These are phyloP conservation scores for Plectosphaerella sp. DNA, from an alignment of 2,329 filamentous ascomycete genomes.

Conservation along the genomic window DNA sequence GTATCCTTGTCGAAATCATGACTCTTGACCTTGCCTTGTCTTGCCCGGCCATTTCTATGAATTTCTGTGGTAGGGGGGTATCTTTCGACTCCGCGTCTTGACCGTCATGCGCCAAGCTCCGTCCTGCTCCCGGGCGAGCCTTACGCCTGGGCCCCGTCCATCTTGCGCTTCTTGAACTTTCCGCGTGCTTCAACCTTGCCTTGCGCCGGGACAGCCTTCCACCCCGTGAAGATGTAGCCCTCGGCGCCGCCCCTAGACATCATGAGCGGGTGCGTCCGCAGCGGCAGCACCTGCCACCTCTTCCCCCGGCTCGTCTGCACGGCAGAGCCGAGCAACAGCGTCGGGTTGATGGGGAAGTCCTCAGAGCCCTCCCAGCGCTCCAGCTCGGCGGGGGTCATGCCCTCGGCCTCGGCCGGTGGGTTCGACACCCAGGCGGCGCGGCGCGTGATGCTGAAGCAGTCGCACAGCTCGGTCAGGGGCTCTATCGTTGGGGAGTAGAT, in stretches of 20 bases:
- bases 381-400: constrained; percentile 42
- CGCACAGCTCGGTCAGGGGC: constrained; percentile 70
- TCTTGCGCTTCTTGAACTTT: constrained; percentile 68
- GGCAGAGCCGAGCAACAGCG: constrained; percentile 70
- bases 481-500: constrained; percentile 82
- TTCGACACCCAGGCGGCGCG: constrained; percentile 67
- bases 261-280: constrained; percentile 92
- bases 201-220: constrained; percentile 73
- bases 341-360: constrained; percentile 86
- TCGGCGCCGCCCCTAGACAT: constrained; percentile 82
- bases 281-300: constrained; percentile 87
- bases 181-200: constrained; percentile 81
- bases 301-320: constrained; percentile 77
- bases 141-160: constrained; percentile 23
- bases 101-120: not conserved
- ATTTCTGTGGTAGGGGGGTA: not conserved
- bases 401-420: constrained; percentile 41
- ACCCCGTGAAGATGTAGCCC: constrained; percentile 84
- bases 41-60: not conserved
- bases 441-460: constrained; percentile 78
- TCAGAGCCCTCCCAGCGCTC: constrained; percentile 56
- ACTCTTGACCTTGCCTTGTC: not conserved
- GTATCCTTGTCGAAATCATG: not conserved
- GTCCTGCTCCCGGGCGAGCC: not conserved
- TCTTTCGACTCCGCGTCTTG: not conserved